A percentile compares a stretch with the other conserved stretches of the same genome.
Evolutionary conservation across 305 asterid species (phyloP).

Genomic region (Fraxinus angustifolia): DNA sequence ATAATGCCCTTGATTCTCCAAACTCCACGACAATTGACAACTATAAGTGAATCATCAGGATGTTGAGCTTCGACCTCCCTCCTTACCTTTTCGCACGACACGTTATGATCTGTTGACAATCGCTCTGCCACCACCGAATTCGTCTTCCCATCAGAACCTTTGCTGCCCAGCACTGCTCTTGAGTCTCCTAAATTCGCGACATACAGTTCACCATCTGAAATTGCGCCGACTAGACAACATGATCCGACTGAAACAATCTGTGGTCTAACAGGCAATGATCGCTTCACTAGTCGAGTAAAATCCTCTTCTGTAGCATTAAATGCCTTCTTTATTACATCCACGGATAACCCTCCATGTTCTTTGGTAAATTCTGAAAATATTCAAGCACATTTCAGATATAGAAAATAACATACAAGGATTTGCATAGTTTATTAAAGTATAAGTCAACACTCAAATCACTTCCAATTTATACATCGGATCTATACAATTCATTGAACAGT

Average conservation of each 20-base stretch:
- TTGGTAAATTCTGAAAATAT: slow-evolving; percentile 57
- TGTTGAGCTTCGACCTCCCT: slow-evolving; percentile 88
- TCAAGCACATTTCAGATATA: neutral
- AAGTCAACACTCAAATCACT: neutral
- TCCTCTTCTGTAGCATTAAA: slow-evolving; percentile 88
- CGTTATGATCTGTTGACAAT: slow-evolving; percentile 87
- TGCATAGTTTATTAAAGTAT: neutral
- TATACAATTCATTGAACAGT: neutral
- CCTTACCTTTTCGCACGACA: slow-evolving; percentile 72
- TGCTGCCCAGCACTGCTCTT: slow-evolving; percentile 90
- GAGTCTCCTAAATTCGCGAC: slow-evolving; percentile 97
- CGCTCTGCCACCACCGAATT: slow-evolving; percentile 73
- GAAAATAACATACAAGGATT: neutral
- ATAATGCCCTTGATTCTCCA: slow-evolving; percentile 98
- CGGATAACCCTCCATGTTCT: slow-evolving; percentile 83
- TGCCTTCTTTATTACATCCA: slow-evolving; percentile 79
- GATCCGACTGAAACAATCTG: slow-evolving; percentile 90
- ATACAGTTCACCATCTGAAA: slow-evolving; percentile 63
- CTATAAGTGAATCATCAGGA: slow-evolving; percentile 74
- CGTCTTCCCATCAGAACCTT: slow-evolving; percentile 58
- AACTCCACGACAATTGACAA: slow-evolving; percentile 76
- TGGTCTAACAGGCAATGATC: slow-evolving; percentile 58
- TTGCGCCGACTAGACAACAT: slow-evolving; percentile 86
- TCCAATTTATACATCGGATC: neutral
- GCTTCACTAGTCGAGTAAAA: slow-evolving; percentile 69